Evolutionary conservation across 23 red algal genomes (phyloP), one percentile per base, ranked within the genome.

Genomic region (Pyropia haitanensis): DNA sequence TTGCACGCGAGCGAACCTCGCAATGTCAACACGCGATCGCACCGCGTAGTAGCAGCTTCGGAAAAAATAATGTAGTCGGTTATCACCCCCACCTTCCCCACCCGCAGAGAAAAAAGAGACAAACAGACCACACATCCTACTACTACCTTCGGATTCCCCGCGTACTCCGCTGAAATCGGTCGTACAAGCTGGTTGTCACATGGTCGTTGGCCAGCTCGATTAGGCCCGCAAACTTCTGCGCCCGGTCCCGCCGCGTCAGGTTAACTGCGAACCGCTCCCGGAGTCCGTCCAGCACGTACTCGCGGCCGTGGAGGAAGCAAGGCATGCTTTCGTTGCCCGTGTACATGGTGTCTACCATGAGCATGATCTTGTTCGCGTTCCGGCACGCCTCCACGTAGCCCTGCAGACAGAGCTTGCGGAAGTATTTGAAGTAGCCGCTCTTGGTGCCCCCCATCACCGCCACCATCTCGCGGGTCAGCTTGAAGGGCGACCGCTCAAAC

Each of bases 401-500:
- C 22, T 91, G 82, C 14, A 81, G 53, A 53, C 94, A 82, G 15
- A 91, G 78, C 48, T 89, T 89, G 24, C 86, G 68, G 63, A 79
- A 98, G 5, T 78, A 65, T 22, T 85, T 77, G 30, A 83, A 98
- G 15, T 64, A 67, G 14, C 66, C 53, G 26, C 79, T 87, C 48
- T 87, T 81, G 28, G 76, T 21, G 28, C 94, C 94, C 1, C 94
- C 94, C 94, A 98, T 98, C 1, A 98, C 85, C 52, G 85, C 81
- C n/a, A 87, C 87, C 67, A 98, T 82, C 66, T 98, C 94, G 22
- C 77, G 52, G 1, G 94, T 91, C 22, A 98, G 72, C 70, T 98
- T 98, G 61, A 98, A 98, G 28, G 94, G 94, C 46, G 94, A 63
- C 60, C 83, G 81, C 69, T 98, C 94, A 70, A 98, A 98, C 58